phyloP scores from a whole-genome alignment of 805 yeast genomes.

The Wickerhamomyces alni region DNA sequence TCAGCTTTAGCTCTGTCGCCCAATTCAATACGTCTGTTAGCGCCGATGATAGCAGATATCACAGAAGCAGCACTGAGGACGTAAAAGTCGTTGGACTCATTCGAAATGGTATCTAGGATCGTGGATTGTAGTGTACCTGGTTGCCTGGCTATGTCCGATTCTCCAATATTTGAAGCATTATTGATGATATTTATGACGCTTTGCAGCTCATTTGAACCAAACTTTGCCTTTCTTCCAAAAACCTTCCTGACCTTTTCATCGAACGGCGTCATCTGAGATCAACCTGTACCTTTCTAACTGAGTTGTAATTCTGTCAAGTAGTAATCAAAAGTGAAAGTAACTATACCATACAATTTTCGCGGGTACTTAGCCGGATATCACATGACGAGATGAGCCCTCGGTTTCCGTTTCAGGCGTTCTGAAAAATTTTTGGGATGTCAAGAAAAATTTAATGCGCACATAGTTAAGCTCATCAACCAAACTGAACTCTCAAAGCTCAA shows the following conservation, averaged over 20 bases:
- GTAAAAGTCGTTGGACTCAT: neutral
- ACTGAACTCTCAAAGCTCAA: neutral
- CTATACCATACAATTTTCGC: too few relatives aligned
- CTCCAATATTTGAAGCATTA: neutral
- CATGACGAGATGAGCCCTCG: constrained; percentile 1
- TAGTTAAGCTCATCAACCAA: neutral
- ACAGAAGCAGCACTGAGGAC: neutral
- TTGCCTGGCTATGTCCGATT: neutral
- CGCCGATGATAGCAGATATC: neutral
- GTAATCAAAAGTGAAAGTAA: too few relatives aligned
- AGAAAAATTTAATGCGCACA: neutral
- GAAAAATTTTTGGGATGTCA: constrained; percentile 1
- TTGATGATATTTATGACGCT: neutral
- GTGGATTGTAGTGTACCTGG: neutral
- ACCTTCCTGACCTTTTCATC: neutral
- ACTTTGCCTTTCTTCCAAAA: neutral
- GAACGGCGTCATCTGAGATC: neutral
- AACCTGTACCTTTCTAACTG: neutral
- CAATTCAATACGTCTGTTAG: neutral
- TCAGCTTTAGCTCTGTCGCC: constrained; percentile 4
- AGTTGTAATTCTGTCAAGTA: too few relatives aligned
- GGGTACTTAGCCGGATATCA: too few relatives aligned
- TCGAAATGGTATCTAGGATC: neutral
- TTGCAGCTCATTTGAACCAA: neutral
- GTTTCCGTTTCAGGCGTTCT: too few relatives aligned